phyloP scores from a whole-genome alignment of 139 green algal species.

The Spirogloea muscicola region DNA sequence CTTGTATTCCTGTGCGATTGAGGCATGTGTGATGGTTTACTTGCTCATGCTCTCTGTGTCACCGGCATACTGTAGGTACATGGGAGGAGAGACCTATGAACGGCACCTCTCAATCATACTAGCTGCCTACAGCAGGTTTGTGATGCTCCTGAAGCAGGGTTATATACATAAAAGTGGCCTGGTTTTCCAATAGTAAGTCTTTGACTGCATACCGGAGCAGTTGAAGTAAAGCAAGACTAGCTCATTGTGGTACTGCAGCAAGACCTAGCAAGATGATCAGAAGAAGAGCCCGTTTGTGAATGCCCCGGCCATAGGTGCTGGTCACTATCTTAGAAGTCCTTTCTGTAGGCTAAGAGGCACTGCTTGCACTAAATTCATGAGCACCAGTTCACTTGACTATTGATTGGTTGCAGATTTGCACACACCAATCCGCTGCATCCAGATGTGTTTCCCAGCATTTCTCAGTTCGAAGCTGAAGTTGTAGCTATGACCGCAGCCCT shows the following conservation, averaged over 20 bases:
- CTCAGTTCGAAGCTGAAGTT: constrained; percentile 88
- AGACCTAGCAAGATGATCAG: not conserved
- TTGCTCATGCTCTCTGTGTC: constrained; percentile 10
- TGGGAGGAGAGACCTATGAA: constrained; percentile 13
- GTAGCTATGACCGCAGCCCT: constrained; percentile 79
- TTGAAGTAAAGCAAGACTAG: not conserved
- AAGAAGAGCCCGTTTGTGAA: not conserved
- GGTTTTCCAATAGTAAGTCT: not conserved
- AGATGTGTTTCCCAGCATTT: constrained; percentile 77
- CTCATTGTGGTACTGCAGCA: not conserved
- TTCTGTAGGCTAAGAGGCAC: too few species aligned
- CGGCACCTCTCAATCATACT: constrained; percentile 10
- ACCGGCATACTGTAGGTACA: constrained; percentile 24
- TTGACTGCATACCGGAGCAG: not conserved
- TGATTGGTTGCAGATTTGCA: constrained; percentile 52
- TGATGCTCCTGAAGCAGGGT: too few species aligned
- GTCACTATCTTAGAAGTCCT: not conserved
- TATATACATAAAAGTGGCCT: too few species aligned
- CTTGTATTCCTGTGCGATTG: not conserved
- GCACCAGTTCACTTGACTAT: not conserved
- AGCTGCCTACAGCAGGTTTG: constrained; percentile 11
- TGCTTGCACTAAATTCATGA: not conserved
- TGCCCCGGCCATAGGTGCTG: not conserved
- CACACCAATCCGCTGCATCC: constrained; percentile 90
- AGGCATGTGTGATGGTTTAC: constrained; percentile 1